phyloP scores from a whole-genome alignment of 768 basidiomycete species.

The Termitomyces sp. region DNA sequence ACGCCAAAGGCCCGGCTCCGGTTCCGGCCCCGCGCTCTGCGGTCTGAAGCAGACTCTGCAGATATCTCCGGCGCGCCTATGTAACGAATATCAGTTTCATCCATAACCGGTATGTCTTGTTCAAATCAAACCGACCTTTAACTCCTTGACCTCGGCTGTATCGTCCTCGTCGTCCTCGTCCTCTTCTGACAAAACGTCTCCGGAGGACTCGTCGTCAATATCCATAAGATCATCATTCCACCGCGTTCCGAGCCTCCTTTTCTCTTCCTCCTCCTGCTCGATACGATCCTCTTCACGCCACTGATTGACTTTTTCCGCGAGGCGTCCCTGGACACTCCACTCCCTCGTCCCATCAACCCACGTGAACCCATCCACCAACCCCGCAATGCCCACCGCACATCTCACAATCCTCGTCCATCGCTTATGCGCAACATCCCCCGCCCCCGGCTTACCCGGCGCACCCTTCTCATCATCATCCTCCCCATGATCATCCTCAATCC shows the following conservation, averaged over 20 bases:
- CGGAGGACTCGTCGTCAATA: constrained; percentile 52
- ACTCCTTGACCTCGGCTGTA: constrained; percentile 66
- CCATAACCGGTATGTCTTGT: background rate
- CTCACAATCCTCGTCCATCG: constrained; percentile 79
- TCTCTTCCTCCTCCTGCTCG: constrained; percentile 67
- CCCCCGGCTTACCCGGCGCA: constrained; percentile 9
- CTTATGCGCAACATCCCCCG: constrained; percentile 35
- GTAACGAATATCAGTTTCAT: constrained; percentile 5
- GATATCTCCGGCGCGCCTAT: constrained; percentile 70
- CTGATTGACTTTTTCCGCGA: constrained; percentile 60
- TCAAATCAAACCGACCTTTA: constrained; percentile 53
- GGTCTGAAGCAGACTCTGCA: constrained; percentile 60
- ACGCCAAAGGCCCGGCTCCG: constrained; percentile 16
- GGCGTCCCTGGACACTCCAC: constrained; percentile 59
- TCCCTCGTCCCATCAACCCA: constrained; percentile 55
- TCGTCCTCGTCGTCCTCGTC: constrained; percentile 64
- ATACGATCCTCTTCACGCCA: constrained; percentile 70
- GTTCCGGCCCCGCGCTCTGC: constrained; percentile 28
- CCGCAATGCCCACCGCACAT: constrained; percentile 61
- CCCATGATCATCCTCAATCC: constrained; percentile 74
- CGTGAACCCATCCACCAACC: constrained; percentile 69
- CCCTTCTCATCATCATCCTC: constrained; percentile 18
- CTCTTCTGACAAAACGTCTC: constrained; percentile 38
- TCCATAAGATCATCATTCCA: constrained; percentile 73
- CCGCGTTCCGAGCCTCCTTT: constrained; percentile 51